Evolutionary conservation across 805 yeast genomes (phyloP).

Genomic region (Wickerhamiella alocasiicola): DNA sequence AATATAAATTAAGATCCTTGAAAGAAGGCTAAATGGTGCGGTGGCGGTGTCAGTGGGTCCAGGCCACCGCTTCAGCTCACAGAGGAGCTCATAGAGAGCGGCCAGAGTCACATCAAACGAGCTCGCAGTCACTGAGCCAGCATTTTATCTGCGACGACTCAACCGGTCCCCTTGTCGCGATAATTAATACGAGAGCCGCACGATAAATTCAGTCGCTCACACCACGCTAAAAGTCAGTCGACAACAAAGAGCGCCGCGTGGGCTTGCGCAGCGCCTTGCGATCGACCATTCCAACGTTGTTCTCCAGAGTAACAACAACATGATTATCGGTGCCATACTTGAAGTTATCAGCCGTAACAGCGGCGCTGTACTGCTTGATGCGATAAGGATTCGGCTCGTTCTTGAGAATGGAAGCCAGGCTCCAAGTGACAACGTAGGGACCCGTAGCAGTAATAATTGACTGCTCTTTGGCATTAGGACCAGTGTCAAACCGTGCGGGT

Average conservation of each 20-base stretch:
- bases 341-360: conserved; percentile 68
- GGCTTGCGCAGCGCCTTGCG: conserved; percentile 49
- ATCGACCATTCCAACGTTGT: conserved; percentile 63
- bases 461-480: conserved; percentile 50
- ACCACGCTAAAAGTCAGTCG: too few relatives aligned
- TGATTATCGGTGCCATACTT: conserved; percentile 58
- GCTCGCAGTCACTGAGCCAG: too few relatives aligned
- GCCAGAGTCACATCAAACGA: too few relatives aligned
- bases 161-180: too few relatives aligned
- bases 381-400: conserved; percentile 46
- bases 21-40: too few relatives aligned
- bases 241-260: conserved; percentile 30
- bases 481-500: conserved; percentile 65
- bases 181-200: too few relatives aligned
- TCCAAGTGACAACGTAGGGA: conserved; percentile 75
- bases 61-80: too few relatives aligned
- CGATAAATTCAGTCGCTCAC: too few relatives aligned
- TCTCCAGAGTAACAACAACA: conserved; percentile 59
- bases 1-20: too few relatives aligned
- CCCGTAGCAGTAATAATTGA: conserved; percentile 69
- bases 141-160: too few relatives aligned
- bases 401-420: conserved; percentile 43
- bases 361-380: conserved; percentile 48
- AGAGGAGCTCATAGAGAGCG: too few relatives aligned
- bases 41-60: too few relatives aligned